phyloP scores from a whole-genome alignment of 495 filamentous ascomycete species.

The Aspergillus incahuasiensis region DNA sequence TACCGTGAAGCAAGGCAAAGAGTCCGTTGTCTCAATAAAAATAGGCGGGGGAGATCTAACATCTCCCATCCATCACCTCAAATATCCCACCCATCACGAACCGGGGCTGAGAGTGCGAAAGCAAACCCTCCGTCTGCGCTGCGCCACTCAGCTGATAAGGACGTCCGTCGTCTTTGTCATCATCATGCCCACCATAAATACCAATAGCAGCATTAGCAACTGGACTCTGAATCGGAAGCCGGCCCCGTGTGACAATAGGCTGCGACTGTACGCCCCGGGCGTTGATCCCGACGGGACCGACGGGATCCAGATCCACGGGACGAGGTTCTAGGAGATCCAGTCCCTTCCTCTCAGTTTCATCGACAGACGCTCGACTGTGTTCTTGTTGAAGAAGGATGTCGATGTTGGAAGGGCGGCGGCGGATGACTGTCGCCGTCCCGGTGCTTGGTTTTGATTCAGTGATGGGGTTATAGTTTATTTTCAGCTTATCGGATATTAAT shows the following conservation, averaged over 20 bases:
- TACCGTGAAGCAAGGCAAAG: too few species aligned
- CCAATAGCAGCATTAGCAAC: conserved; percentile 8
- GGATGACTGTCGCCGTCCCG: conserved; percentile 28
- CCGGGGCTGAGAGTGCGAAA: conserved; percentile 23
- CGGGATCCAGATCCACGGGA: conserved; percentile 28
- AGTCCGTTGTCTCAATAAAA: too few species aligned
- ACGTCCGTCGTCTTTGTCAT: too few species aligned
- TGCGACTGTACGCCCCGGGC: not conserved
- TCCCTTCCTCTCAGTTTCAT: conserved; percentile 38
- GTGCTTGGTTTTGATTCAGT: not conserved
- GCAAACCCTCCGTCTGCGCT: not conserved
- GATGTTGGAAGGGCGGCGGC: conserved; percentile 40
- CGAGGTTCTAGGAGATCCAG: conserved; percentile 44
- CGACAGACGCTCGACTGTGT: conserved; percentile 33
- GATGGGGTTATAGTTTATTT: conserved; percentile 3
- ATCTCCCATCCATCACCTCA: conserved; percentile 45
- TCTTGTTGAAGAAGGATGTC: conserved; percentile 41
- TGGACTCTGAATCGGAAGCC: conserved; percentile 22
- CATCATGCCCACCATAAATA: not conserved
- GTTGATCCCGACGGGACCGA: conserved; percentile 1
- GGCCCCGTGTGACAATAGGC: conserved; percentile 6
- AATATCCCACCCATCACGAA: conserved; percentile 47
- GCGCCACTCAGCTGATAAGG: not conserved
- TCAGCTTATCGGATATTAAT: conserved; percentile 10
- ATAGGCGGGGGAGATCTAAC: conserved; percentile 22